A percentile compares a stretch with the other conserved stretches of the same genome.
These are phyloP conservation scores for Moelleriella libera DNA, from an alignment of 2,329 filamentous ascomycete genomes.

Conservation along the genomic window DNA sequence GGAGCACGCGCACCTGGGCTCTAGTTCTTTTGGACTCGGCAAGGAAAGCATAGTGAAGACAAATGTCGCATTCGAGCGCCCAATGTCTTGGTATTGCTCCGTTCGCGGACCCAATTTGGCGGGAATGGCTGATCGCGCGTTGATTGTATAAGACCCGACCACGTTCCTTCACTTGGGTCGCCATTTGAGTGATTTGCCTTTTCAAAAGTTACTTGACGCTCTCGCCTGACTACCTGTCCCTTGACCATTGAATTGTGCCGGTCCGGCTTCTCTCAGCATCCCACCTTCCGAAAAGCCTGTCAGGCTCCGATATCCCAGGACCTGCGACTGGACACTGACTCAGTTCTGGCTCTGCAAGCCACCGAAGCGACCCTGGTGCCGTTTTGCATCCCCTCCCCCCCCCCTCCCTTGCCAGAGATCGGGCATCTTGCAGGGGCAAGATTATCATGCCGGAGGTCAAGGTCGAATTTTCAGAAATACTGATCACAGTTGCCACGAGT, in stretches of 20 bases:
- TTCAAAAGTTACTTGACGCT: not conserved
- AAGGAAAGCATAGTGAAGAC: not conserved
- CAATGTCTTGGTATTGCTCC: slow-evolving; percentile 2
- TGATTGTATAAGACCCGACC: slow-evolving; percentile 6
- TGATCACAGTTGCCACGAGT: slow-evolving; percentile 19
- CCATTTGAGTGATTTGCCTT: not conserved
- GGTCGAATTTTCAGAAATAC: slow-evolving; percentile 23
- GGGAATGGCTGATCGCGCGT: slow-evolving; percentile 1
- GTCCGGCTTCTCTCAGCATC: not conserved
- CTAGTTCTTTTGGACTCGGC: not conserved
- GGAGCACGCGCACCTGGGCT: not conserved
- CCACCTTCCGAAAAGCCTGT: not conserved
- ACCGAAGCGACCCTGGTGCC: slow-evolving; percentile 23
- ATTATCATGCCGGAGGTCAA: slow-evolving; percentile 23
- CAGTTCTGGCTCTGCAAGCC: slow-evolving; percentile 9
- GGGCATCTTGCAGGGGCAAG: slow-evolving; percentile 18
- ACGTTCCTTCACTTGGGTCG: not conserved
- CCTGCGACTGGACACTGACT: slow-evolving; percentile 7
- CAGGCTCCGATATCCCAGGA: slow-evolving; percentile 1
- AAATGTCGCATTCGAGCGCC: not conserved
- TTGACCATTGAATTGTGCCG: not conserved
- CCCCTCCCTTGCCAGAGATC: slow-evolving; percentile 12
- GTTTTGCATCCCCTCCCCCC: slow-evolving; percentile 14
- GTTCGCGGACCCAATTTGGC: slow-evolving; percentile 2
- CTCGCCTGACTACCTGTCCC: not conserved